phyloP scores from a whole-genome alignment of 805 yeast species.

The Nakazawaea molendinolei region DNA sequence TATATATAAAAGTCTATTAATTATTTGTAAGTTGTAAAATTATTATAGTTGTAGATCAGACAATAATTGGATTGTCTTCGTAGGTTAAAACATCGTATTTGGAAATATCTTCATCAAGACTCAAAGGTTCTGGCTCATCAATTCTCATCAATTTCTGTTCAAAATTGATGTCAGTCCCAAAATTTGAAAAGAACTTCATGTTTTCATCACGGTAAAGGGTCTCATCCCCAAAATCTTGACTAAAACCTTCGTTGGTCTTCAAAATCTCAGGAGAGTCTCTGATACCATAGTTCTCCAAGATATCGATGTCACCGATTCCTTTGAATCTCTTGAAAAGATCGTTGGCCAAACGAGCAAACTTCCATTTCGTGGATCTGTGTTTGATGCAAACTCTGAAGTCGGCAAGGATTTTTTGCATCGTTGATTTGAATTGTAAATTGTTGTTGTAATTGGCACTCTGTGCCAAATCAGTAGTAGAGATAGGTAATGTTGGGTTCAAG shows the following conservation, averaged over 20 bases:
- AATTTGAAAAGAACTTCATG: too few relatives aligned
- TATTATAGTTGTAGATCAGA: neutral
- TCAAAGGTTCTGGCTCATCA: neutral
- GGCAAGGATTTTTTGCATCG: conserved; percentile 9
- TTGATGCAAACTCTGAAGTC: conserved; percentile 8
- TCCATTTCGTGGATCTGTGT: conserved; percentile 12
- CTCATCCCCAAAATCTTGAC: too few relatives aligned
- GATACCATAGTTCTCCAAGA: conserved; percentile 9
- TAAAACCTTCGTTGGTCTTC: too few relatives aligned
- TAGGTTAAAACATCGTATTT: conserved; percentile 1
- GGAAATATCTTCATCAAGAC: conserved; percentile 4
- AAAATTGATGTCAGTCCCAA: neutral
- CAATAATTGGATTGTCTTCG: conserved; percentile 2
- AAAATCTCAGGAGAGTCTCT: too few relatives aligned
- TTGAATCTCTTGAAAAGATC: conserved; percentile 8
- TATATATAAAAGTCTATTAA: too few relatives aligned
- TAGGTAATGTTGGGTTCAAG: conserved; percentile 4
- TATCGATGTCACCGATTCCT: conserved; percentile 3
- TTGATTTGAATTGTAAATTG: conserved; percentile 9
- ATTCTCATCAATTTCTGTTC: neutral
- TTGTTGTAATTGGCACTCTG: conserved; percentile 4
- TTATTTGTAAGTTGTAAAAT: too few relatives aligned
- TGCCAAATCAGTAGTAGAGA: neutral
- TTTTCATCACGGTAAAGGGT: too few relatives aligned
- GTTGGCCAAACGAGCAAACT: conserved; percentile 7